phyloP scores from a whole-genome alignment of 2,329 filamentous ascomycete genomes.

The Coniochaeta sp. region DNA sequence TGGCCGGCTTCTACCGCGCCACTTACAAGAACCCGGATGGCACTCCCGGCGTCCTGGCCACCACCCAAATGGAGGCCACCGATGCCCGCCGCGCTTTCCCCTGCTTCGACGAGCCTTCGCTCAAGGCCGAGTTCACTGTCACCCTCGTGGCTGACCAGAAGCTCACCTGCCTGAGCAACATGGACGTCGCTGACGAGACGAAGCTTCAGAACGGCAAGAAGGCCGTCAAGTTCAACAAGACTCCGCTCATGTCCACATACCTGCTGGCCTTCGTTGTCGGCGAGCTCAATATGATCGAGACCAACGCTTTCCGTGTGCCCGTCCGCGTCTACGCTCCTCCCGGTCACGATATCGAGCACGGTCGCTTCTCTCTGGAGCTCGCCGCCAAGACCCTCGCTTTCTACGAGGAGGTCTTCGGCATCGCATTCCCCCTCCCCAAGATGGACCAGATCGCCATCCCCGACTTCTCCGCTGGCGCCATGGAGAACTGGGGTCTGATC shows the following conservation, averaged over 20 bases:
- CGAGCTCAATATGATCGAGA: slow-evolving; percentile 90
- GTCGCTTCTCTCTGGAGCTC: slow-evolving; percentile 82
- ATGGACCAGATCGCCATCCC: slow-evolving; percentile 97
- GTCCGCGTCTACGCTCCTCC: slow-evolving; percentile 88
- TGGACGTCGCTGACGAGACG: slow-evolving; percentile 81
- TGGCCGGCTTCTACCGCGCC: slow-evolving; percentile 84
- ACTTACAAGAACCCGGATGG: slow-evolving; percentile 83
- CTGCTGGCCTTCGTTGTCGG: slow-evolving; percentile 90
- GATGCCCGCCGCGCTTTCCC: slow-evolving; percentile 90
- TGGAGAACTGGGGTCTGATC: slow-evolving; percentile 98
- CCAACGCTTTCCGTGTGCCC: slow-evolving; percentile 82
- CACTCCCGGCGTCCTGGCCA: slow-evolving; percentile 73
- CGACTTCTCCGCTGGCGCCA: slow-evolving; percentile 90
- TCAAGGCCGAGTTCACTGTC: slow-evolving; percentile 89
- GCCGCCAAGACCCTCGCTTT: slow-evolving; percentile 86
- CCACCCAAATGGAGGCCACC: slow-evolving; percentile 93
- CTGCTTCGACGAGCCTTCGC: slow-evolving; percentile 90
- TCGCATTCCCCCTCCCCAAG: slow-evolving; percentile 80
- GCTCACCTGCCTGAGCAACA: slow-evolving; percentile 90
- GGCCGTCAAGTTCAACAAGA: slow-evolving; percentile 85
- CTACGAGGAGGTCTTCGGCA: slow-evolving; percentile 92
- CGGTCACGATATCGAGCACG: slow-evolving; percentile 84
- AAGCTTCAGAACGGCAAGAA: slow-evolving; percentile 67
- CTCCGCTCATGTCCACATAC: slow-evolving; percentile 93
- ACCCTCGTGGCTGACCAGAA: slow-evolving; percentile 87